Evolutionary conservation across 768 basidiomycete genomes (phyloP), one percentile per base, ranked within the genome.

Genomic region (Leccinum sublutescens): DNA sequence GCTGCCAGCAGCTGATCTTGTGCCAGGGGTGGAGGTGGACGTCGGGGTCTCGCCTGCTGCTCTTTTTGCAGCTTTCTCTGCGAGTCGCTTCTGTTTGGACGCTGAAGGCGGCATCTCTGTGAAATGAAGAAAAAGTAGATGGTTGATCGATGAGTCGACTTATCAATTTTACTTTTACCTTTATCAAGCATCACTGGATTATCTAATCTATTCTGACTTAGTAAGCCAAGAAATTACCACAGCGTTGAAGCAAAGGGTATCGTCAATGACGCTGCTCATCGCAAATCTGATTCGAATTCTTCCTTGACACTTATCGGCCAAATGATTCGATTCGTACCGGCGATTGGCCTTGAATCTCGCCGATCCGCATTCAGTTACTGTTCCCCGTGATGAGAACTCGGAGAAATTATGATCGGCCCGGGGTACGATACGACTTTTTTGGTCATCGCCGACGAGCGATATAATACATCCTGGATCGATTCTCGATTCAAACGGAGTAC

Each of bases 51-150:
- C 79, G 21, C 79, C 72, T 10, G 88, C 81, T 56, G 85, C 81
- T 73, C 88, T 84, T 73, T 91, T 91, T 60, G 90, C 91, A 19
- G 88, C 94, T 76, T 97, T 97, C 75, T 96, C 95, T 61, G 93
- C 95, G 58, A 97, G 84, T 51, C 96, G 86, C 75, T 98, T 98
- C 75, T 94, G 92, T 72, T 93, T 93, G 50, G 91, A 90, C 25
- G 88, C 81, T 54, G 91, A 92, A 50, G 90, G 89, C 0, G 91
- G 68, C 88, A 89, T 89, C 64, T 61, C 76, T 62, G 50, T 66
- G 60, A 21, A 51, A 34, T 11, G 52, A 54, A 29, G 36, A 48
- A 62, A 58, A 60, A 45, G 47, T n/a, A 60, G 59, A 64, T 58
- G 59, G 57, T 29, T 54, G 60, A 73, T 73, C 73, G 70, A 75